Conservation (phyloP, 805 yeast species). For the Ogataea sp. region DNA sequence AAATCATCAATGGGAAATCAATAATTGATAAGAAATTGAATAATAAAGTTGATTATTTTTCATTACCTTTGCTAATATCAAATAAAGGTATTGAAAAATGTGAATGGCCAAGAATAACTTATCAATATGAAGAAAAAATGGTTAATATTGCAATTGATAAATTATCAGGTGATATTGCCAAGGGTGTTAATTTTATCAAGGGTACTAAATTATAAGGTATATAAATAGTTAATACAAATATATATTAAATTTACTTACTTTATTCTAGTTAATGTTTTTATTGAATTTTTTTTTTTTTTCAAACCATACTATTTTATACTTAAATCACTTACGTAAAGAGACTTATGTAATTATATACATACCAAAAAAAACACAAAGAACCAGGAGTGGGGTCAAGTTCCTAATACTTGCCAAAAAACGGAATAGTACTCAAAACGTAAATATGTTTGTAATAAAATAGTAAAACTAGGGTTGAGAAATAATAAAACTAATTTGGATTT, state of each 20-base stretch:
- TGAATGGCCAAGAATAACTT: background rate
- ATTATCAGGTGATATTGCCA: conserved; percentile 1
- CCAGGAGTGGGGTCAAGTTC: too few relatives aligned
- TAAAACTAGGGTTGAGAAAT: too few relatives aligned
- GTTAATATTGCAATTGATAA: background rate
- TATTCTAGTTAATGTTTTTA: too few relatives aligned
- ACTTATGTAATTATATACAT: too few relatives aligned
- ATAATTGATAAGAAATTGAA: conserved; percentile 27
- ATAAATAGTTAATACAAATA: background rate
- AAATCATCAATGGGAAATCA: conserved; percentile 38
- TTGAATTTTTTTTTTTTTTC: background rate
- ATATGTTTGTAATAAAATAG: too few relatives aligned
- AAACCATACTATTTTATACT: too few relatives aligned
- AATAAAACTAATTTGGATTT: too few relatives aligned
- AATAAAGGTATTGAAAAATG: conserved; percentile 25
- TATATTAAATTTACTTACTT: too few relatives aligned
- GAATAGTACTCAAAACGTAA: too few relatives aligned
- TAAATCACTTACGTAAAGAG: too few relatives aligned
- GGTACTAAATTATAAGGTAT: conserved; percentile 1
- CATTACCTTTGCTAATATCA: conserved; percentile 37
- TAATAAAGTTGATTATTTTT: conserved; percentile 33
- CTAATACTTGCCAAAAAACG: too few relatives aligned
- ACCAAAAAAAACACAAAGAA: too few relatives aligned
- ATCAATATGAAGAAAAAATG: background rate
- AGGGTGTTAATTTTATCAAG: background rate